Evolutionary conservation across 2,329 filamentous ascomycete species (phyloP).

Genomic region (Corynespora cassiicola): DNA sequence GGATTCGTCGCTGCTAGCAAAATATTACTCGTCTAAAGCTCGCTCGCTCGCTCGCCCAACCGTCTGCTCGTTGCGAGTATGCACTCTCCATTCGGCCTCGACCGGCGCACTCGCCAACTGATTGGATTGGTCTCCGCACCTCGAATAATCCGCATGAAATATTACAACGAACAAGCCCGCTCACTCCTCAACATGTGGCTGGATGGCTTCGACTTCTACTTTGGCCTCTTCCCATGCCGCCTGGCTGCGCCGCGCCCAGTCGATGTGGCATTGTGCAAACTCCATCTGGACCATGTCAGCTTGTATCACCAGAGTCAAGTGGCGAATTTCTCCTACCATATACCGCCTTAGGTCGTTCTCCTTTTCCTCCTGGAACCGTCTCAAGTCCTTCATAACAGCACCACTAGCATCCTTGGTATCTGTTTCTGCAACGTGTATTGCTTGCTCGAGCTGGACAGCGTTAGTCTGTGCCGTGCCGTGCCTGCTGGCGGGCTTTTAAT

Average conservation of each 20-base stretch:
- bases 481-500: background rate
- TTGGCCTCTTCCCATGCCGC: constrained; percentile 93
- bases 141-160: no score
- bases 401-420: constrained; percentile 93
- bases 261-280: constrained; percentile 90
- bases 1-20: no score
- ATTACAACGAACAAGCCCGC: no score
- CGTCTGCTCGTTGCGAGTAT: no score
- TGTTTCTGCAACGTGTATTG: constrained; percentile 83
- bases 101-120: no score
- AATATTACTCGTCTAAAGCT: no score
- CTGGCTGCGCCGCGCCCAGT: constrained; percentile 91
- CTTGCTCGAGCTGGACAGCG: constrained; percentile 78
- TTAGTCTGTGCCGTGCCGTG: constrained; percentile 14
- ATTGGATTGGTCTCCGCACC: no score
- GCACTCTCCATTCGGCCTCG: no score
- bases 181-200: constrained; percentile 40
- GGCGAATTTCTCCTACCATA: constrained; percentile 76
- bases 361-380: constrained; percentile 93
- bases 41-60: no score
- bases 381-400: constrained; percentile 87
- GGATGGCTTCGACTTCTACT: constrained; percentile 87
- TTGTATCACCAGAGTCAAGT: no score
- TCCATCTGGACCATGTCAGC: constrained; percentile 68
- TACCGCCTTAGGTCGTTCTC: constrained; percentile 92